A percentile compares a stretch with the other conserved stretches of the same genome.
Conservation (phyloP, 148 eudicot genomes). For the Camellia lanceoleosa region DNA sequence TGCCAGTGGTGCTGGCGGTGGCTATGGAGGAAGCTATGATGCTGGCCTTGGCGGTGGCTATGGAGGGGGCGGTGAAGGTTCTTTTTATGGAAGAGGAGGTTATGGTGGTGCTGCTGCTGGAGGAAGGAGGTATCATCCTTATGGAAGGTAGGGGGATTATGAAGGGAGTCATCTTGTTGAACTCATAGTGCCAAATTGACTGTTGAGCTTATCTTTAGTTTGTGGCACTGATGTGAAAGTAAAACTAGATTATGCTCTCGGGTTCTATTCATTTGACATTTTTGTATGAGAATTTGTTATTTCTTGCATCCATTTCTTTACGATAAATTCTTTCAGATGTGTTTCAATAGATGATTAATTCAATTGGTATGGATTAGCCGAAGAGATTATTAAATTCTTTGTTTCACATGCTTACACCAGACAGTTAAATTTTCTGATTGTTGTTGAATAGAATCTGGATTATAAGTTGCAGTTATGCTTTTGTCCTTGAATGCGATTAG, state of each 20-base stretch:
- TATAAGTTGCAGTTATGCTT: no score
- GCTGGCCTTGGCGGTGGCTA: conserved; percentile 40
- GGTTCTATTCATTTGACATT: background rate
- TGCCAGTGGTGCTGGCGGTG: conserved; percentile 26
- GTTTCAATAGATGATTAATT: background rate
- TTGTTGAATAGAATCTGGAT: background rate
- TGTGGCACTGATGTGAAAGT: background rate
- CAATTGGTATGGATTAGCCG: background rate
- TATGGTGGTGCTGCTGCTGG: conserved; percentile 24
- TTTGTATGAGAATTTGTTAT: background rate
- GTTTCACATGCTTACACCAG: background rate
- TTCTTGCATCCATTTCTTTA: background rate
- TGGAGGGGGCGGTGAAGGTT: conserved; percentile 22
- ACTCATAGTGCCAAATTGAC: background rate
- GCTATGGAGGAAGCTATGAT: conserved; percentile 40
- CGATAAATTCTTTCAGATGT: background rate
- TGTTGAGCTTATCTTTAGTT: background rate
- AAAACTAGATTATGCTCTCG: background rate
- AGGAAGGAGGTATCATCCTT: conserved; percentile 46
- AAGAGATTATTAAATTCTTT: background rate
- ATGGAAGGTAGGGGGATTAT: conserved; percentile 26
- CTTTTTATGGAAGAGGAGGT: conserved; percentile 16
- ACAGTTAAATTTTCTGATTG: background rate
- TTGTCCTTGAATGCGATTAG: no score
- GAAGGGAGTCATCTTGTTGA: background rate